Evolutionary conservation across 768 basidiomycete species (phyloP).

Genomic region (Chalciporus piperatus): DNA sequence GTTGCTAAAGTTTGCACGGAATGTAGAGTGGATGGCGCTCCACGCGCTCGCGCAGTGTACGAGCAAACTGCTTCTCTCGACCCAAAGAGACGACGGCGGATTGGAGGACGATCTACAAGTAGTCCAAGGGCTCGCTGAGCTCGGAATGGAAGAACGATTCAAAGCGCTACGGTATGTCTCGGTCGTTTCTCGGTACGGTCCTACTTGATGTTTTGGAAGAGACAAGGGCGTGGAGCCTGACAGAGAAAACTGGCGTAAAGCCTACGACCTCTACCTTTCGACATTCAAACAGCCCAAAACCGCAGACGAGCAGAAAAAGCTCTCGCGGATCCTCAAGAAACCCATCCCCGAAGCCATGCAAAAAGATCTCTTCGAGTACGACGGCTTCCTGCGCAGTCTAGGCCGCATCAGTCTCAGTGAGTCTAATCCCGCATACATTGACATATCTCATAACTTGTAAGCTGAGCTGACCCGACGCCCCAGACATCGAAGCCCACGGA

Average conservation of each 20-base stretch:
- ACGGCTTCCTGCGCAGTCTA: slow-evolving; percentile 67
- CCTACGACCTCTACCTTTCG: slow-evolving; percentile 52
- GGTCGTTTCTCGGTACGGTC: neutral
- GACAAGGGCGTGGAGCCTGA: slow-evolving; percentile 51
- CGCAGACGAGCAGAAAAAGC: slow-evolving; percentile 51
- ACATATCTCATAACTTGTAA: neutral
- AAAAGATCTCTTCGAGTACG: slow-evolving; percentile 67
- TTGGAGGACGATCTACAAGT: slow-evolving; percentile 49
- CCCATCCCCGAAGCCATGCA: slow-evolving; percentile 47
- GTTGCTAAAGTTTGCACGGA: slow-evolving; percentile 57
- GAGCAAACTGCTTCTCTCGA: slow-evolving; percentile 56
- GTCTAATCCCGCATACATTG: slow-evolving; percentile 26
- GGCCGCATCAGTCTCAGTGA: slow-evolving; percentile 80
- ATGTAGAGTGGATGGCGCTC: slow-evolving; percentile 65
- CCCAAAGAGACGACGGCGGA: slow-evolving; percentile 41
- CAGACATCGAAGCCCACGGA: slow-evolving; percentile 82
- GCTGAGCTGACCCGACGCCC: neutral
- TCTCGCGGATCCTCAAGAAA: slow-evolving; percentile 53
- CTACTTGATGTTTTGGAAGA: slow-evolving; percentile 15
- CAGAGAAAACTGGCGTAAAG: slow-evolving; percentile 63
- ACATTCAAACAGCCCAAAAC: slow-evolving; percentile 62
- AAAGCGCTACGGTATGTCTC: slow-evolving; percentile 27
- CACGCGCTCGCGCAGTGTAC: slow-evolving; percentile 71
- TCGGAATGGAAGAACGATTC: slow-evolving; percentile 72
- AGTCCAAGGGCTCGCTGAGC: slow-evolving; percentile 61